A percentile compares a stretch with the other conserved stretches of the same genome.
phyloP scores from a whole-genome alignment of 129 eudicot species.

The Rutidosis leptorrhynchoides region DNA sequence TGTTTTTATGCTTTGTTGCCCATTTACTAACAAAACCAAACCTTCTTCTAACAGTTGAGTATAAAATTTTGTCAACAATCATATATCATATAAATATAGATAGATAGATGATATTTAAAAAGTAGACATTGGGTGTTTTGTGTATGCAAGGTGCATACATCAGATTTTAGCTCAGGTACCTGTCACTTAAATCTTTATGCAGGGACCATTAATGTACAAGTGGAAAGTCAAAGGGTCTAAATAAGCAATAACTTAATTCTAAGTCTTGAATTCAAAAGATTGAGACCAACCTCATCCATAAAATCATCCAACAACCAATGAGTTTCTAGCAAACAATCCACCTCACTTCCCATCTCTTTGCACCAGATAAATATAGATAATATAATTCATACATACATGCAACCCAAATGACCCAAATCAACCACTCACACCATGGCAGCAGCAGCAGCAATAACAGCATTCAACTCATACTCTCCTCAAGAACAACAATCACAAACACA shows the following conservation, averaged over 20 bases:
- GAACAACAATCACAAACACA: constrained; percentile 28
- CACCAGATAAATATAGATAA: constrained; percentile 6
- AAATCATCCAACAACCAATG: constrained; percentile 40
- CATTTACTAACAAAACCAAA: neutral
- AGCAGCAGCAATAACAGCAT: constrained; percentile 30
- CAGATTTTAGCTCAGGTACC: neutral
- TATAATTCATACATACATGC: neutral
- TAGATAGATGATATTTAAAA: too few species aligned
- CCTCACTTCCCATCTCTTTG: constrained; percentile 1
- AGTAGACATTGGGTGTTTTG: neutral
- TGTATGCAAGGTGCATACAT: neutral
- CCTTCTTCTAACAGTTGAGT: neutral
- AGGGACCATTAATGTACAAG: constrained; percentile 13
- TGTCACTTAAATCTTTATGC: neutral
- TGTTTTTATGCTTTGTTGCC: neutral
- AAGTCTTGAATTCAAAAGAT: constrained; percentile 4
- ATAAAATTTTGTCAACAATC: neutral
- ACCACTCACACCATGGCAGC: constrained; percentile 28
- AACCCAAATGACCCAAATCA: constrained; percentile 2
- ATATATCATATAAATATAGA: too few species aligned
- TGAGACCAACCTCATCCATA: constrained; percentile 36
- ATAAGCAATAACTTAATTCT: neutral
- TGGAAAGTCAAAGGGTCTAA: constrained; percentile 15
- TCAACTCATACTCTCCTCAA: constrained; percentile 35
- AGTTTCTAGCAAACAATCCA: constrained; percentile 26